Conservation (phyloP, 345 rosid species). For the Eucalyptus virginea region DNA sequence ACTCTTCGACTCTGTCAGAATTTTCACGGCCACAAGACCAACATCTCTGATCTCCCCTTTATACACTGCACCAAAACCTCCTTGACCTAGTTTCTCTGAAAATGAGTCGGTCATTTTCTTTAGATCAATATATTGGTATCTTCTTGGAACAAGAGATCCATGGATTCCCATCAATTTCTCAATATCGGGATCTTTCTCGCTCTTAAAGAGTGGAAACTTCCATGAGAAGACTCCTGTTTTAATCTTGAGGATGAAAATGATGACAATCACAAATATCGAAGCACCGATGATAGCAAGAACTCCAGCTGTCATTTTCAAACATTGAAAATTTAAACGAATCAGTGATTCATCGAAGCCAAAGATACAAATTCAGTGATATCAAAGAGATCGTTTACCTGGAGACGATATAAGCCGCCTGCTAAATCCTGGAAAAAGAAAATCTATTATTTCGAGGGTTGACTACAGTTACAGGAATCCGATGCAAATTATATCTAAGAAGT, state of each 20-base stretch:
- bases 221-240: background rate
- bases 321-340: background rate
- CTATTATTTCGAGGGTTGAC: background rate
- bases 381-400: background rate
- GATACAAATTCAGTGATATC: background rate
- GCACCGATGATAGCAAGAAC: background rate
- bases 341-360: background rate
- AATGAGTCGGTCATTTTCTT: conserved; percentile 20
- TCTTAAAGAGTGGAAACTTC: background rate
- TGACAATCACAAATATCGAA: background rate
- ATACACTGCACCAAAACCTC: conserved; percentile 15
- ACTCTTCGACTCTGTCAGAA: conserved; percentile 9
- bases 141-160: conserved; percentile 1
- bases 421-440: background rate
- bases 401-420: accelerated
- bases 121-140: conserved; percentile 4
- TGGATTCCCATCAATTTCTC: background rate
- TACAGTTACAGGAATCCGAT: background rate
- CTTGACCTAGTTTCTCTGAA: conserved; percentile 12
- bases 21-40: conserved; percentile 20
- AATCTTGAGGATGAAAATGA: background rate
- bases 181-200: background rate
- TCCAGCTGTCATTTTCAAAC: background rate
- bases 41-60: conserved; percentile 11
- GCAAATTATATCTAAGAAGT: background rate